These are phyloP conservation scores for Acer yangbiense DNA, from an alignment of 345 rosid genomes.

Conservation along the genomic window DNA sequence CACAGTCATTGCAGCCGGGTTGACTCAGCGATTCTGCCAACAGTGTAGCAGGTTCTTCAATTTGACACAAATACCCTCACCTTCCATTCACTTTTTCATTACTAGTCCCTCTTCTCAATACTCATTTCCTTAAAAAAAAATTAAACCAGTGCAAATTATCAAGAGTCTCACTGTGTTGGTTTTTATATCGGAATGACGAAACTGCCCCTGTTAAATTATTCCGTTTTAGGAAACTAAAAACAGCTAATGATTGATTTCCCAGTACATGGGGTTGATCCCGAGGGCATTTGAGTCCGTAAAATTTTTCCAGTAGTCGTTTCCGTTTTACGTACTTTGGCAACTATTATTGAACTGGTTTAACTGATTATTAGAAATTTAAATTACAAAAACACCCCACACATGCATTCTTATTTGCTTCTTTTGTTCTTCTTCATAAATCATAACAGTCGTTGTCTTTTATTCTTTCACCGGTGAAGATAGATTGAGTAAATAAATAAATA, in stretches of 20 bases:
- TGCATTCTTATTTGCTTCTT: constrained; percentile 11
- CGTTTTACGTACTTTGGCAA: constrained; percentile 24
- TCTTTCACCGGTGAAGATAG: background rate
- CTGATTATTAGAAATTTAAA: background rate
- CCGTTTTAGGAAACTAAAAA: background rate
- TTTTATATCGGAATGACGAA: constrained; percentile 27
- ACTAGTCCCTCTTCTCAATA: background rate
- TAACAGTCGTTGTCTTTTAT: too few species aligned
- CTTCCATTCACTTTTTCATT: constrained; percentile 12
- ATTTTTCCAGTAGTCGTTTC: background rate
- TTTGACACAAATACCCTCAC: constrained; percentile 34
- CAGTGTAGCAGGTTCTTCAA: constrained; percentile 92
- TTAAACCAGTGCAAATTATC: background rate
- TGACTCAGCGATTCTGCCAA: constrained; percentile 98
- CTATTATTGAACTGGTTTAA: background rate
- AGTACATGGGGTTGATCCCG: constrained; percentile 47
- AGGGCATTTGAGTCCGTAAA: constrained; percentile 57
- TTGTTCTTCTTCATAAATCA: too few species aligned
- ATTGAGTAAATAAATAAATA: background rate
- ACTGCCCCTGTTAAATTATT: constrained; percentile 32
- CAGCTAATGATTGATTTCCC: constrained; percentile 43
- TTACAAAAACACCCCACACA: constrained; percentile 22
- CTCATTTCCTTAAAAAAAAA: background rate
- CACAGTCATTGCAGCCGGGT: constrained; percentile 79
- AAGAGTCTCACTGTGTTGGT: background rate